Conservation (phyloP, 1,284 basidiomycete species). For the Xerocomus minutiporus region DNA sequence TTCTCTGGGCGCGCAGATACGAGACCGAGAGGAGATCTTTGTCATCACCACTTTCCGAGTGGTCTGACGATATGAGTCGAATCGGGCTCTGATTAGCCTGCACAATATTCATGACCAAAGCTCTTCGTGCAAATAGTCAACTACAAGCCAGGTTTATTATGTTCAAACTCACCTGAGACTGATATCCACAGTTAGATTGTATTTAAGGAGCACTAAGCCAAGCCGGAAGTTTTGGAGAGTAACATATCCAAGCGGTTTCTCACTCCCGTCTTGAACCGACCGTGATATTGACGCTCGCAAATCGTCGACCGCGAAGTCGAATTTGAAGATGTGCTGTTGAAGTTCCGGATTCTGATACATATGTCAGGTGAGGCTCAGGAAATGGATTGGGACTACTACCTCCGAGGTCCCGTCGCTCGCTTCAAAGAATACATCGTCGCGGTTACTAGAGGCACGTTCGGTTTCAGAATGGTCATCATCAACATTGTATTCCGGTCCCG, state of each 20-base stretch:
- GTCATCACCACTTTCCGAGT: constrained; percentile 42
- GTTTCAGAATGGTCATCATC: constrained; percentile 56
- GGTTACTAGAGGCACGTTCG: constrained; percentile 38
- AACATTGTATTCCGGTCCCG: constrained; percentile 62
- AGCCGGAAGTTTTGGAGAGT: constrained; percentile 80
- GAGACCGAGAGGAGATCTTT: constrained; percentile 81
- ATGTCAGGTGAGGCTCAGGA: constrained; percentile 15
- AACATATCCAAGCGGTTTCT: constrained; percentile 77
- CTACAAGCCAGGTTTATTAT: not conserved
- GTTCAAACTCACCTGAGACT: constrained; percentile 58
- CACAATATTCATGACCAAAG: constrained; percentile 66
- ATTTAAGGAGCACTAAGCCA: constrained; percentile 71
- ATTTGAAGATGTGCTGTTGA: constrained; percentile 83
- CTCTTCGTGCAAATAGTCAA: constrained; percentile 38
- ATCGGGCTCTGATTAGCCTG: constrained; percentile 56
- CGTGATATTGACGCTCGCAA: constrained; percentile 84
- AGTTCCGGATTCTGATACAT: constrained; percentile 48
- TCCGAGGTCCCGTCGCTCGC: constrained; percentile 61
- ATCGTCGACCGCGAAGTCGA: constrained; percentile 86
- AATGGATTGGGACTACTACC: constrained; percentile 37
- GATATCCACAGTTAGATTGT: constrained; percentile 86
- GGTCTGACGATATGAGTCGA: constrained; percentile 75
- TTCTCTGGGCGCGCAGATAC: constrained; percentile 79
- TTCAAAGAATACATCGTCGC: constrained; percentile 70
- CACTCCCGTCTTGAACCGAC: constrained; percentile 53